Base-by-base conservation (phyloP, 306 rosid species). In the Cyclanthera cordifolia region DNA sequence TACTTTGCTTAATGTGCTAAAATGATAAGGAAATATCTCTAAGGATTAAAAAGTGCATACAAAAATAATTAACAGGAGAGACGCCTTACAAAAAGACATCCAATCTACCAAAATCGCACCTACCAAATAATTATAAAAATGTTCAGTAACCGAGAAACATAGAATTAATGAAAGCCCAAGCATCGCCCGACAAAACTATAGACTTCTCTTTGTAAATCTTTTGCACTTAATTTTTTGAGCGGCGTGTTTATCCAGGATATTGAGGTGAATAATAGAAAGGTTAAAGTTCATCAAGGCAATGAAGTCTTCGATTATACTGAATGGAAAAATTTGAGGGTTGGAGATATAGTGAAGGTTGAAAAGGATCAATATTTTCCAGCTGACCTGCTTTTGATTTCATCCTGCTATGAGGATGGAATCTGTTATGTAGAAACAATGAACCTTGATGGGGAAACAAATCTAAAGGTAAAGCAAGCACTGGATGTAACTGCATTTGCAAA, bases 391-490 rank as follows among this genome's bases (percentile, higher is more conserved):
- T 82, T 93, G 77, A 93, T 93, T 76, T 93, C 99, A 3, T 90
- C 99, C 34, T 77, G 88, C 81, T 93, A 83, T 58, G 96, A 87
- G 37, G 99, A 90, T 83, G 91, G 95, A 68, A 53, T 93, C 51
- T 93, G 96, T 80, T 93, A 93, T 67, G 99, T 93, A 25, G 99
- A 93, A 81, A 93, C 96, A 28, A 93, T 90, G 99, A 93, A 85
- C 78, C 91, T 93, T 74, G 99, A 93, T 64, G 96, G 99, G 16
- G 99, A 93, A 85, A 93, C 99, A 77, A 93, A 93, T 81, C 74
- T 93, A 23, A 93, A 93, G 77, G 39, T 93, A 63, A 93, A 90
- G 72, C 96, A 93, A 80, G 96, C 86, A 10, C 79, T 87, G 83
- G 99, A 86, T 60, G 86, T 73, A 37, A 87, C 94, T 70, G 86